A percentile compares a stretch with the other conserved stretches of the same genome.
These are phyloP conservation scores for Plantago rigida DNA, from an alignment of 305 asterid species.

Conservation along the genomic window DNA sequence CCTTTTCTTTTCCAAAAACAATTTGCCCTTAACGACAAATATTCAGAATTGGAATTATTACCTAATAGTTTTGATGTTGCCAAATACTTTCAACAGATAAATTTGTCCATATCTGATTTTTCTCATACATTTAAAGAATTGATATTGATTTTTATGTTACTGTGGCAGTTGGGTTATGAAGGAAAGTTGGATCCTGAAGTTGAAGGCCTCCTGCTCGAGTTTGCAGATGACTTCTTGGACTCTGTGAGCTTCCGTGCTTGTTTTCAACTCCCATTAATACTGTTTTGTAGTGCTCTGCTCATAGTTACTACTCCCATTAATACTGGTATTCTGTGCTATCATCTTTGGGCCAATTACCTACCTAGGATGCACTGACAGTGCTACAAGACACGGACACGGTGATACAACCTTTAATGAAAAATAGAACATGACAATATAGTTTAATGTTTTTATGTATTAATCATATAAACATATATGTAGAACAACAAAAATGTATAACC, in stretches of 20 bases:
- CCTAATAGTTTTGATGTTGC: slow-evolving; percentile 5
- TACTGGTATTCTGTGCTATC: too few relatives aligned
- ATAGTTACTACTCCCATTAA: too few relatives aligned
- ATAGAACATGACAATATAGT: too few relatives aligned
- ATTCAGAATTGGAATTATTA: slow-evolving; percentile 17
- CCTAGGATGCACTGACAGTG: too few relatives aligned
- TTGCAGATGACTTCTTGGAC: slow-evolving; percentile 80
- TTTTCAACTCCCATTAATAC: too few relatives aligned
- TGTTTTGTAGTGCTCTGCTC: too few relatives aligned
- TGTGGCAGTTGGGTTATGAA: slow-evolving; percentile 58
- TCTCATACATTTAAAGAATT: slow-evolving; percentile 6
- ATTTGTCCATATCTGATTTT: slow-evolving; percentile 17
- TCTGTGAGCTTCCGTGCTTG: slow-evolving; percentile 45
- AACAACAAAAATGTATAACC: too few relatives aligned
- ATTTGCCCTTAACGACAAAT: not conserved
- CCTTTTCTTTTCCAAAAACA: not conserved
- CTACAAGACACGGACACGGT: too few relatives aligned
- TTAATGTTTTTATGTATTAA: too few relatives aligned
- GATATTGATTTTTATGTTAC: slow-evolving; percentile 24
- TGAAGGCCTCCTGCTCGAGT: slow-evolving; percentile 72
- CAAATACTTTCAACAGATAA: slow-evolving; percentile 15
- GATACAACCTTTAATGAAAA: too few relatives aligned
- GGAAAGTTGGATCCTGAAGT: slow-evolving; percentile 73
- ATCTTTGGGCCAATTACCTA: too few relatives aligned
- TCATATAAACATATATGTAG: too few relatives aligned